Evolutionary conservation across 805 yeast genomes (phyloP).

Genomic region (Candida yuanshanica): DNA sequence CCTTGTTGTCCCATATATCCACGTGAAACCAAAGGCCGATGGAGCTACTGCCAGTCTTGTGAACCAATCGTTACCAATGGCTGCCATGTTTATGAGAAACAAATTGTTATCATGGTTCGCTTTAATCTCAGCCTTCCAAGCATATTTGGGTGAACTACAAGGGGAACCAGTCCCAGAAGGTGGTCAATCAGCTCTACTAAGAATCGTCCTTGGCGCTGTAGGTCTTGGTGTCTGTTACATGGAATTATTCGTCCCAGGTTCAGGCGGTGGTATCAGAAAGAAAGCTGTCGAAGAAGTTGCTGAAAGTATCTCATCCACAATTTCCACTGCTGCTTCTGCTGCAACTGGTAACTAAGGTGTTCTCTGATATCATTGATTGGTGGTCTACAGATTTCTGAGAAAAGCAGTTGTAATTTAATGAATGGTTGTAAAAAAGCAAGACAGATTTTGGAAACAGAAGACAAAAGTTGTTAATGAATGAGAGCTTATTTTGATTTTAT

Average conservation of each 20-base stretch:
- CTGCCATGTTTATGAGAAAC: constrained; percentile 57
- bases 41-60: constrained; percentile 41
- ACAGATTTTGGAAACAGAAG: too few relatives aligned
- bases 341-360: constrained; percentile 4
- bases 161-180: constrained; percentile 25
- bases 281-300: constrained; percentile 19
- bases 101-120: constrained; percentile 51
- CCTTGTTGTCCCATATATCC: constrained; percentile 36
- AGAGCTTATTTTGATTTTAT: neutral
- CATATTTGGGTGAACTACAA: constrained; percentile 25
- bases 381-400: too few relatives aligned
- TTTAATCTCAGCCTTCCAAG: constrained; percentile 42
- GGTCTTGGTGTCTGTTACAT: constrained; percentile 50
- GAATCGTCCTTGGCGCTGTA: constrained; percentile 32
- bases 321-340: constrained; percentile 11
- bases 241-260: constrained; percentile 31
- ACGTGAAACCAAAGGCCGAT: constrained; percentile 42
- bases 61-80: constrained; percentile 59
- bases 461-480: too few relatives aligned
- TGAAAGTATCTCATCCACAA: constrained; percentile 19
- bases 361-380: too few relatives aligned
- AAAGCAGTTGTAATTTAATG: neutral
- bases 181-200: constrained; percentile 32
- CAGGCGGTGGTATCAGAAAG: constrained; percentile 25
- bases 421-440: neutral